Percentiles rank a stretch among this genome's conserved stretches.
These are phyloP conservation scores for Pseudogymnoascus sp. DNA, from an alignment of 2,329 filamentous ascomycete genomes.

Conservation along the genomic window DNA sequence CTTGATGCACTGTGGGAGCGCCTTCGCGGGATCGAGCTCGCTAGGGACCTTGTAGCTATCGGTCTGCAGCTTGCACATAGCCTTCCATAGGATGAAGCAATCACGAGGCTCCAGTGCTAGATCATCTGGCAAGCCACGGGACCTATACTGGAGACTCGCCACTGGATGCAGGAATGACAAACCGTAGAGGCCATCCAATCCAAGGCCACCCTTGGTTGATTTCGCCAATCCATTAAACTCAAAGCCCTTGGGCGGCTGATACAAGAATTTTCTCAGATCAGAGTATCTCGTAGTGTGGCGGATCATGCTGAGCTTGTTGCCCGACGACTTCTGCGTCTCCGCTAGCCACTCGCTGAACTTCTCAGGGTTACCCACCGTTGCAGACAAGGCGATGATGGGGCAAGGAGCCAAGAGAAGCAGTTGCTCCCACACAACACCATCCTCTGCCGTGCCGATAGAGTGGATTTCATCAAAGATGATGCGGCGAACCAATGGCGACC, in stretches of 20 bases:
- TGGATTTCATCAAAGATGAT: conserved; percentile 82
- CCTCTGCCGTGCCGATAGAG: conserved; percentile 67
- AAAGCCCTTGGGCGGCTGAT: conserved; percentile 40
- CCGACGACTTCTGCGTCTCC: conserved; percentile 53
- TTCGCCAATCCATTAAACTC: conserved; percentile 27
- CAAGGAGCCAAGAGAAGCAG: conserved; percentile 65
- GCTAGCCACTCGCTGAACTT: conserved; percentile 63
- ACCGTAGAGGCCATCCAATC: conserved; percentile 32
- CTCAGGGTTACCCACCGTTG: conserved; percentile 67
- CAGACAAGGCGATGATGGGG: conserved; percentile 70
- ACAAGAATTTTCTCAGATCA: conserved; percentile 68
- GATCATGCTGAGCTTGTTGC: conserved; percentile 58
- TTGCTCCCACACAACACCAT: conserved; percentile 73
- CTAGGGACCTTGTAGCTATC: conserved; percentile 40
- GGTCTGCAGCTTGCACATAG: conserved; percentile 51
- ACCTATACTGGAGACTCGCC: conserved; percentile 50
- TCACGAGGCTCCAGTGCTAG: conserved; percentile 63
- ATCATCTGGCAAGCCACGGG: conserved; percentile 57
- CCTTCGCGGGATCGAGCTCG: conserved; percentile 40
- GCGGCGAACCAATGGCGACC: conserved; percentile 59
- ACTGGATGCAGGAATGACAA: conserved; percentile 56
- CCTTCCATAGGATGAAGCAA: conserved; percentile 56
- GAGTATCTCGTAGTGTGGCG: conserved; percentile 63
- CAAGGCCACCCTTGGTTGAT: conserved; percentile 25
- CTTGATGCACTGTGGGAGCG: conserved; percentile 45